Base-by-base conservation (phyloP, 1,284 basidiomycete genomes). In the Ceratobasidium sp. region DNA sequence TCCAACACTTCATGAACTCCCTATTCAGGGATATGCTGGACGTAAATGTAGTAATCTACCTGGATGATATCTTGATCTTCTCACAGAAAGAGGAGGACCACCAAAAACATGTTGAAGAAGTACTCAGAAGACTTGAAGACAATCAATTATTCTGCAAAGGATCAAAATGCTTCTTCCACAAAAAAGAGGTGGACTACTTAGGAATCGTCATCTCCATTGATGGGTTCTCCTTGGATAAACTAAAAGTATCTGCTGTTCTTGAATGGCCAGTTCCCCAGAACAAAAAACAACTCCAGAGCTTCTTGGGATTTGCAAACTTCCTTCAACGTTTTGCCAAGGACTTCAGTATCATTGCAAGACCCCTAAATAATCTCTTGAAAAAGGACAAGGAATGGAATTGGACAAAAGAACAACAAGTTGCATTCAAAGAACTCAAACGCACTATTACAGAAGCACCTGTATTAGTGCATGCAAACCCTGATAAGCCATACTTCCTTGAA, bases 291-390 rank as follows among this genome's bases (percentile, higher is more conserved):
- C 39, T 76, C n/a, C 74, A 74, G 56, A 36, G 42, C 2, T 78
- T 79, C 71, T 49, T 79, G 0, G 77, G 78, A 9, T 73, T 79
- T 23, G 73, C 74, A 1, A 75, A 76, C 69, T 77, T 75, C 66
- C 79, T 78, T 62, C 58, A 75, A 0, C 59, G 73, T 16, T 79
- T 78, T 71, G 74, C 79, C 36, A 23, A 60, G 4, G 49, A 73
- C 21, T 79, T 74, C 70, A 73, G 76, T 0, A 36, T 60, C 9
- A 73, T 76, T 14, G 72, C 73, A 0, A 29, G 14, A 0, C 77
- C 77, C 0, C 41, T 79, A 0, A 74, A 70, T 7, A 25, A 33
- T 1, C 70, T 78, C 0, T 72, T 72, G 1, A 58, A 71, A 54
- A 74, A 73, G 66, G 69, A 71, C 16, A 14, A 13, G 1, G 3